Evolutionary conservation across 2,329 filamentous ascomycete species (phyloP).

Genomic region (Penicillium sp.): DNA sequence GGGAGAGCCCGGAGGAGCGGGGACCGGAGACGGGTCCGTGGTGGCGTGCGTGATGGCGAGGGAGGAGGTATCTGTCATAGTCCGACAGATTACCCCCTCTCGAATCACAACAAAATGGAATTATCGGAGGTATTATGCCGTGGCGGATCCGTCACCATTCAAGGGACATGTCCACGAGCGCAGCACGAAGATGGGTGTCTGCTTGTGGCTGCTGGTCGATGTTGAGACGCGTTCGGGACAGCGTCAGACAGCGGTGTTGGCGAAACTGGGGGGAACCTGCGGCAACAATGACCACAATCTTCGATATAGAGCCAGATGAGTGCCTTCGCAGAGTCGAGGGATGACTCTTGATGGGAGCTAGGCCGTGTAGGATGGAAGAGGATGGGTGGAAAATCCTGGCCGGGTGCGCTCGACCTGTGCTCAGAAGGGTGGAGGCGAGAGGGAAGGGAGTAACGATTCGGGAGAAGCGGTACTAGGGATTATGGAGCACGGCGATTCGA

Average conservation of each 20-base stretch:
- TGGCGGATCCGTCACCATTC: conserved; percentile 23
- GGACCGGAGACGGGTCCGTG: conserved; percentile 52
- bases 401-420: conserved; percentile 21
- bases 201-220: conserved; percentile 11
- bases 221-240: conserved; percentile 20
- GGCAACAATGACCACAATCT: background rate
- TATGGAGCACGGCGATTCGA: conserved; percentile 18
- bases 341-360: background rate
- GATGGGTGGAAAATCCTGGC: conserved; percentile 17
- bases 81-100: conserved; percentile 56
- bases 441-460: conserved; percentile 9
- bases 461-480: background rate
- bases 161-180: conserved; percentile 26
- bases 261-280: background rate
- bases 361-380: conserved; percentile 2
- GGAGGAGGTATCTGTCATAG: conserved; percentile 60
- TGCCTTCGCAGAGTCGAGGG: background rate
- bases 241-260: background rate
- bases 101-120: conserved; percentile 34
- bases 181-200: conserved; percentile 8
- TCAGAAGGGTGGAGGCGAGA: conserved; percentile 20
- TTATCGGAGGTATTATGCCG: conserved; percentile 19
- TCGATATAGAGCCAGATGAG: background rate
- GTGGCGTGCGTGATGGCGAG: conserved; percentile 54
- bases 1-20: conserved; percentile 49